Percentiles rank a stretch among this genome's conserved stretches.
Evolutionary conservation across 257 asterid genomes (phyloP).

Genomic region (Nicotiana tabacum): DNA sequence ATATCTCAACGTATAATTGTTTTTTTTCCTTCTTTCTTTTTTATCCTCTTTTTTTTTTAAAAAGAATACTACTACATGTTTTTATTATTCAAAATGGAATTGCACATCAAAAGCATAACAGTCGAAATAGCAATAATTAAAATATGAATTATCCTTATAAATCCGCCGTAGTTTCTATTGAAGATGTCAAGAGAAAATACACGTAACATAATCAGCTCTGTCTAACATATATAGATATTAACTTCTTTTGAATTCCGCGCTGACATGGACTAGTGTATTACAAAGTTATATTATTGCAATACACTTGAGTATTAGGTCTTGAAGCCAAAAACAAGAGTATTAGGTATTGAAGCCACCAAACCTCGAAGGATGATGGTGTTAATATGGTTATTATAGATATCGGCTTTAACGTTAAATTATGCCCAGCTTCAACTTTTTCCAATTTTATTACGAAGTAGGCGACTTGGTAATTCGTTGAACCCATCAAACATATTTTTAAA

Average conservation of each 20-base stretch:
- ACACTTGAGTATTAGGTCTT: not conserved
- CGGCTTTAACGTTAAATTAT: not conserved
- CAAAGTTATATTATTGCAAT: not conserved
- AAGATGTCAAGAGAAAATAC: slow-evolving; percentile 1
- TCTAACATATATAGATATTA: not conserved
- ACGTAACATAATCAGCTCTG: not conserved
- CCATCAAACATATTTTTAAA: not conserved
- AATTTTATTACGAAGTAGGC: not conserved
- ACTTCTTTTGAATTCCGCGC: not conserved
- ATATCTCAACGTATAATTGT: not conserved
- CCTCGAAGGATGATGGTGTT: not conserved
- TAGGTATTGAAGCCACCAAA: slow-evolving; percentile 7
- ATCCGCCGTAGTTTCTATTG: not conserved
- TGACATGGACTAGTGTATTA: not conserved
- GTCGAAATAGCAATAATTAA: not conserved
- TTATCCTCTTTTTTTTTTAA: not conserved
- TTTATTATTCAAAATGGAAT: not conserved
- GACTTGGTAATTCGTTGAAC: slow-evolving; percentile 7
- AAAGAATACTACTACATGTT: too few relatives aligned
- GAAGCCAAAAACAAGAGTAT: not conserved
- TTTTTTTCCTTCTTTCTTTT: not conserved
- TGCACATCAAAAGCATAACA: not conserved
- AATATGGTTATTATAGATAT: too few relatives aligned
- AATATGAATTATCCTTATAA: not conserved
- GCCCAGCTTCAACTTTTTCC: not conserved